Evolutionary conservation across 768 basidiomycete species (phyloP).

Genomic region (Tulasnella sp.): DNA sequence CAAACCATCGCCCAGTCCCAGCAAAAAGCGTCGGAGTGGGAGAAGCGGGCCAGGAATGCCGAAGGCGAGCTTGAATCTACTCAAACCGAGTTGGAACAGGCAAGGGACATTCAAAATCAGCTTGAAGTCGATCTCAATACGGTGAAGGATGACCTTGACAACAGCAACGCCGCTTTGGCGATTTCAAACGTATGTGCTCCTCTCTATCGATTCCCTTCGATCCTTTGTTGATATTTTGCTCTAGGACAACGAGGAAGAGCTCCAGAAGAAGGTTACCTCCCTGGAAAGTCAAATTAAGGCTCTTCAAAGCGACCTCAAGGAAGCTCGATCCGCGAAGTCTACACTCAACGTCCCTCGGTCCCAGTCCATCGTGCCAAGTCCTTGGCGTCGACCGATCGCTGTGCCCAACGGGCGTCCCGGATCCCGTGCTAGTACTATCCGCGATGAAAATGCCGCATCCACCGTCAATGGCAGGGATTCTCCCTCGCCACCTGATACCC

Average conservation of each 20-base stretch:
- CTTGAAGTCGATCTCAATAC: conserved; percentile 61
- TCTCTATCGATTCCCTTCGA: not conserved
- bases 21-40: conserved; percentile 73
- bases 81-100: conserved; percentile 50
- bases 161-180: conserved; percentile 59
- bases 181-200: conserved; percentile 42
- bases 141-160: conserved; percentile 60
- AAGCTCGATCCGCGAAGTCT: conserved; percentile 23
- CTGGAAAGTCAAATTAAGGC: conserved; percentile 50
- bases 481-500: conserved; percentile 21
- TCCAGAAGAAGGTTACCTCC: conserved; percentile 51
- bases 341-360: not conserved
- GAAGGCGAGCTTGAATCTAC: conserved; percentile 52
- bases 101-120: conserved; percentile 51
- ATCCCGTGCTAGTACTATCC: not conserved
- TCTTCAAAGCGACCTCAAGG: conserved; percentile 48
- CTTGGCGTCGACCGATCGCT: not conserved
- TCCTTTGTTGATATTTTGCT: not conserved
- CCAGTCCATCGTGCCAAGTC: not conserved
- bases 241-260: conserved; percentile 60
- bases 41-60: conserved; percentile 59
- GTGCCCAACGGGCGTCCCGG: not conserved
- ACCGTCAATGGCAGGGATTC: conserved; percentile 5
- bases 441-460: not conserved
- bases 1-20: conserved; percentile 61